Percentiles rank a stretch among this genome's conserved stretches.
These are phyloP conservation scores for Forsythia suspensa DNA, from an alignment of 257 asterid species.

Conservation along the genomic window DNA sequence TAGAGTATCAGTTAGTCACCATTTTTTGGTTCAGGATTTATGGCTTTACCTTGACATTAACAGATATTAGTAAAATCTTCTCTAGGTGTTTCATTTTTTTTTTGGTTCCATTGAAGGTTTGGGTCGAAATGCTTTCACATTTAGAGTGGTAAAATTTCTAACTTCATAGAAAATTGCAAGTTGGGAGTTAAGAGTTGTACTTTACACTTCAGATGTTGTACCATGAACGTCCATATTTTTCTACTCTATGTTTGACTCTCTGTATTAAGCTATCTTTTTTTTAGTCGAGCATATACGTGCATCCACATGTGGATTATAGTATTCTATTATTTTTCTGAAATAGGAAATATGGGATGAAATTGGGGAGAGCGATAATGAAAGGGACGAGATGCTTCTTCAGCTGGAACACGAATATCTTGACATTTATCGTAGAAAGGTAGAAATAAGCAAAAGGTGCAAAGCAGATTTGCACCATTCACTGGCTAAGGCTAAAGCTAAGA, in stretches of 20 bases:
- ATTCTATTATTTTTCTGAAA: conserved; percentile 12
- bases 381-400: conserved; percentile 73
- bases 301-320: background rate
- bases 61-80: no score
- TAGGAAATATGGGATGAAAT: conserved; percentile 82
- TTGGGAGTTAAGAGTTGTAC: background rate
- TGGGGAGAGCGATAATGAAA: conserved; percentile 66
- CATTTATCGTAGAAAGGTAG: conserved; percentile 67
- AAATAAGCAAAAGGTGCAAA: conserved; percentile 56
- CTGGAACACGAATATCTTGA: conserved; percentile 86
- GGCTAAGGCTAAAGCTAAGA: conserved; percentile 66
- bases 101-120: background rate
- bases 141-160: background rate
- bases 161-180: background rate
- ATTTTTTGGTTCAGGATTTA: background rate
- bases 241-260: background rate
- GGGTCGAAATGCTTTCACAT: background rate
- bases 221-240: background rate
- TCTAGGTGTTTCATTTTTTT: background rate
- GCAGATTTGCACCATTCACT: conserved; percentile 59
- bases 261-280: background rate
- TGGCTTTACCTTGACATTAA: no score
- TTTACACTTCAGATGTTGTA: background rate
- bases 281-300: background rate
- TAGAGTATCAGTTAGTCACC: background rate